Evolutionary conservation across 2,329 filamentous ascomycete species (phyloP), one percentile per base, ranked within the genome.

Genomic region (Trichoderma koningiopsis): DNA sequence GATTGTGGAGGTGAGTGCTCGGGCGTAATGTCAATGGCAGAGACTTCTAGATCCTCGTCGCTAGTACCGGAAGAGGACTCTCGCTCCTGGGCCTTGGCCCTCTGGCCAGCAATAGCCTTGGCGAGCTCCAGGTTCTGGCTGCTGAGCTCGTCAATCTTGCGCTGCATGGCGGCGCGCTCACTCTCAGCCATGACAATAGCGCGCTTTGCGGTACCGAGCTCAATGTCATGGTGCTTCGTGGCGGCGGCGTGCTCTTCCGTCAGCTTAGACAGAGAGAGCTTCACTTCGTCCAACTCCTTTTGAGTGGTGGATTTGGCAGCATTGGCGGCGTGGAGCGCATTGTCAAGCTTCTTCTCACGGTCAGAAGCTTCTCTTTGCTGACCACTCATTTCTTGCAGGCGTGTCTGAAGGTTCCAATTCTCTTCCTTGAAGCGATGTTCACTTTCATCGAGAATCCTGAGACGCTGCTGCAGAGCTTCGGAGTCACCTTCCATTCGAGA

Each of bases 391-490:
- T 98, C 94, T 75, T 97, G 96, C 27, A 96, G 87, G 75, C 94
- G 92, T 0, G 94, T 97, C 80, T 99, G 96, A 47, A 99, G 86
- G 72, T 92, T 95, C 96, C 96, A 99, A 78, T 98, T 99, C 80
- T 98, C 96, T 76, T 99, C 96, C 81, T 97, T 98, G 83, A 97
- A 97, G 64, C 93, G 91, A 76, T 96, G 92, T 79, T 99, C 96
- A 77, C 92, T 97, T 80, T 99, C 96, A 74, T 97, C 94, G 52
- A 97, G 84, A 7, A 88, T 87, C 76, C 92, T 91, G 72, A 98
- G 84, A 40, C 94, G 89, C 78, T 96, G 92, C 65, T 91, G 87
- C 72, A 96, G 88, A 3, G 87, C 88, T 77, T 97, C 92, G 0
- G 90, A 87, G 73, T 97, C 94, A 40, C 92, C 87, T 78, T 98